These are phyloP conservation scores for Pyrenochaeta sp. DNA, from an alignment of 2,329 filamentous ascomycete species.

Conservation along the genomic window DNA sequence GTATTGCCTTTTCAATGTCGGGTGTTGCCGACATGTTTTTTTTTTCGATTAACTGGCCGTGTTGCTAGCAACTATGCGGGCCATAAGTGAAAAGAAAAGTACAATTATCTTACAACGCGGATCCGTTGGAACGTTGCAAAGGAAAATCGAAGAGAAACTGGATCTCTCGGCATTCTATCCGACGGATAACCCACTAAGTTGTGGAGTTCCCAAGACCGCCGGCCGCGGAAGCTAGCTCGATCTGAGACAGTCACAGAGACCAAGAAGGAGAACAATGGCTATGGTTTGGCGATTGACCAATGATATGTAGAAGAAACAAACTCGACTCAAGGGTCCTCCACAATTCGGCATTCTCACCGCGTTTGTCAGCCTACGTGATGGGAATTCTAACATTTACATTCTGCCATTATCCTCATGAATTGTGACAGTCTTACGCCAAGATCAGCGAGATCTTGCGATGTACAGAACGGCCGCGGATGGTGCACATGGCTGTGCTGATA, in stretches of 20 bases:
- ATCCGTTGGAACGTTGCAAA: conserved; percentile 2
- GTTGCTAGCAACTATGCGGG: not conserved
- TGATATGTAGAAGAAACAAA: conserved; percentile 4
- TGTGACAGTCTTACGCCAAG: not conserved
- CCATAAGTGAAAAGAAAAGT: not conserved
- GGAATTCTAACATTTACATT: not conserved
- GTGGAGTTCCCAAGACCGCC: conserved; percentile 16
- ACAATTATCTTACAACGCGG: not conserved
- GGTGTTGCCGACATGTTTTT: conserved; percentile 8
- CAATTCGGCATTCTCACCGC: conserved; percentile 11
- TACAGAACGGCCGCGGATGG: conserved; percentile 12
- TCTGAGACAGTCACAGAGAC: not conserved
- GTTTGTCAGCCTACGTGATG: conserved; percentile 5
- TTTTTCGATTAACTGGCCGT: not conserved
- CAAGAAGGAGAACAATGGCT: not conserved
- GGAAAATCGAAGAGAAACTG: conserved; percentile 1
- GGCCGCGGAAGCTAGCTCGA: conserved; percentile 32
- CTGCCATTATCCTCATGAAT: not conserved
- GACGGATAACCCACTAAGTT: conserved; percentile 10
- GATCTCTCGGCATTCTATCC: conserved; percentile 14
- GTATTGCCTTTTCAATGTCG: conserved; percentile 26
- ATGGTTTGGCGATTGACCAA: conserved; percentile 3
- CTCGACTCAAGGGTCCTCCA: not conserved
- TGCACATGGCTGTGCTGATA: conserved; percentile 6
- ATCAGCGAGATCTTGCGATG: not conserved